Evolutionary conservation across 2,329 filamentous ascomycete genomes (phyloP).

Genomic region (Fonsecaea monophora): DNA sequence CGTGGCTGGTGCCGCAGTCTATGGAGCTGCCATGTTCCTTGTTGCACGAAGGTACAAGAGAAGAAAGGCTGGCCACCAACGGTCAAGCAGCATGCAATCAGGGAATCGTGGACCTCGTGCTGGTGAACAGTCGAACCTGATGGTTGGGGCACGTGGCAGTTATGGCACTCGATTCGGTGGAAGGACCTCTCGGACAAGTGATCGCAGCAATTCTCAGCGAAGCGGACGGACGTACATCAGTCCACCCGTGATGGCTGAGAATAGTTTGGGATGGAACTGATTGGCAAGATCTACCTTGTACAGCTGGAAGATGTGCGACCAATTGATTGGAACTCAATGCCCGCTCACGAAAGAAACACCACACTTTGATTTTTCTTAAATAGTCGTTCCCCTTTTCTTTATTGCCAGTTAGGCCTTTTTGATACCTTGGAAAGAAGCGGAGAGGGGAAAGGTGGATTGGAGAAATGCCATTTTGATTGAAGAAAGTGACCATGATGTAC

Average conservation of each 20-base stretch:
- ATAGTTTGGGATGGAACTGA: slow-evolving; percentile 95
- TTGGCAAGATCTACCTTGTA: slow-evolving; percentile 22
- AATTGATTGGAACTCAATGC: slow-evolving; percentile 27
- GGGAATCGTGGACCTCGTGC: slow-evolving; percentile 55
- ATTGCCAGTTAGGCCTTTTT: slow-evolving; percentile 7
- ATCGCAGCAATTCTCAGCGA: slow-evolving; percentile 59
- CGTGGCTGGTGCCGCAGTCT: slow-evolving; percentile 79
- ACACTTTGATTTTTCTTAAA: slow-evolving; percentile 25
- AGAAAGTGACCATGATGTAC: not conserved
- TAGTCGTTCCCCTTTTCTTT: slow-evolving; percentile 21
- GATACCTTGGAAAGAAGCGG: slow-evolving; percentile 6
- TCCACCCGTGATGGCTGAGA: slow-evolving; percentile 88
- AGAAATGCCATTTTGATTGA: slow-evolving; percentile 10
- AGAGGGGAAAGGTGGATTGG: not conserved
- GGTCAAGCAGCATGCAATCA: slow-evolving; percentile 73
- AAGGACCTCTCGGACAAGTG: slow-evolving; percentile 67
- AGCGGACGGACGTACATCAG: slow-evolving; percentile 77
- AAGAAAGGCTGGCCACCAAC: slow-evolving; percentile 78
- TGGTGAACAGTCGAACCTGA: slow-evolving; percentile 48
- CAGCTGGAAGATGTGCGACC: slow-evolving; percentile 23
- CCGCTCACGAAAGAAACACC: slow-evolving; percentile 29
- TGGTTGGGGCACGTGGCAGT: slow-evolving; percentile 63
- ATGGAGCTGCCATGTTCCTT: slow-evolving; percentile 93
- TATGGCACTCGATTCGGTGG: slow-evolving; percentile 51
- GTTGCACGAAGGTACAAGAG: slow-evolving; percentile 89